Conservation (phyloP, 2,329 filamentous ascomycete species). For the Trichoderma sp. region DNA sequence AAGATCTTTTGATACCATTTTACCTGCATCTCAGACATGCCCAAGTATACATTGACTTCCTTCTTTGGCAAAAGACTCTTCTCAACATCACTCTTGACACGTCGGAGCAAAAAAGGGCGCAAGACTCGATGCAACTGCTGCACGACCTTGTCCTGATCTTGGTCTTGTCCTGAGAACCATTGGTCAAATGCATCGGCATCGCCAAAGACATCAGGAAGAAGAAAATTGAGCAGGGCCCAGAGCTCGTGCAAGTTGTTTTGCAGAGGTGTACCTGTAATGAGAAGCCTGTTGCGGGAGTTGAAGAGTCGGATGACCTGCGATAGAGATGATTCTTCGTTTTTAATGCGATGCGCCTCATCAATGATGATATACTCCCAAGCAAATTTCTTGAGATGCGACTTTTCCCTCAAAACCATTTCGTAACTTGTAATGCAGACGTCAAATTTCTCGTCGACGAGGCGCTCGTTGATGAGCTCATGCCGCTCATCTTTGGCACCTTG, state of each 20-base stretch:
- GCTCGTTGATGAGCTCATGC: constrained; percentile 82
- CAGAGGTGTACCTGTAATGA: constrained; percentile 95
- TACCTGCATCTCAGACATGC: constrained; percentile 99
- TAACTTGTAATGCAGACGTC: constrained; percentile 99
- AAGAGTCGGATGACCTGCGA: constrained; percentile 96
- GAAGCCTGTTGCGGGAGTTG: constrained; percentile 88
- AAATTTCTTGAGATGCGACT: constrained; percentile 93
- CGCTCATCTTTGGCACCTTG: constrained; percentile 96
- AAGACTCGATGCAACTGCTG: constrained; percentile 93
- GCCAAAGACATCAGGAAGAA: constrained; percentile 97
- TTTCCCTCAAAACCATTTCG: constrained; percentile 97
- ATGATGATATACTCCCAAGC: constrained; percentile 99
- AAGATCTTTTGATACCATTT: constrained; percentile 99
- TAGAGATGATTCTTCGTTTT: constrained; percentile 97
- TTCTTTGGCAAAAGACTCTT: constrained; percentile 98
- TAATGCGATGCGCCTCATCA: constrained; percentile 95
- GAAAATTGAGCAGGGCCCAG: constrained; percentile 95
- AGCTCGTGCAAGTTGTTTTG: constrained; percentile 98
- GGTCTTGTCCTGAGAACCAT: constrained; percentile 91
- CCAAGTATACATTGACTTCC: constrained; percentile 94
- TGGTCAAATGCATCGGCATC: constrained; percentile 96
- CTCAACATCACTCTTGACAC: constrained; percentile 97
- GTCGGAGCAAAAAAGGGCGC: constrained; percentile 88
- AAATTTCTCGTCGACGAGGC: constrained; percentile 91
- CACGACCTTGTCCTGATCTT: constrained; percentile 92